Conservation (phyloP, 2,329 filamentous ascomycete species). For the Trichoderma breve region DNA sequence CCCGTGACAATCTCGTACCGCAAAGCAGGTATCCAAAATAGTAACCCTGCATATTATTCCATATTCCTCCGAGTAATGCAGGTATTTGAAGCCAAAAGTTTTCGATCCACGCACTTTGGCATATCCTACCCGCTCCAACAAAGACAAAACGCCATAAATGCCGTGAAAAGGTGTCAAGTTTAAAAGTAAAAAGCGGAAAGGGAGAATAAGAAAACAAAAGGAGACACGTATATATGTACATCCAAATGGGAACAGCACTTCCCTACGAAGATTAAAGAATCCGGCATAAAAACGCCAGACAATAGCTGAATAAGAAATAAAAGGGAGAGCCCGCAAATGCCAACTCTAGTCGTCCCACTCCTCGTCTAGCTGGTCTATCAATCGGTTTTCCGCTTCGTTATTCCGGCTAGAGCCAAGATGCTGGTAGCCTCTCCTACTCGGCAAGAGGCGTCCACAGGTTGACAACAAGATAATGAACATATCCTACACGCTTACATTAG, state of each 20-base stretch:
- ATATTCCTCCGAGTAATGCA: not conserved
- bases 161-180: constrained; percentile 8
- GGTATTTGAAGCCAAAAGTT: not conserved
- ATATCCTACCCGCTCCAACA: not conserved
- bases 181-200: not conserved
- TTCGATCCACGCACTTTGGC: not conserved
- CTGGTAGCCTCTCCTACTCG: constrained; percentile 64
- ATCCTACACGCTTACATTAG: constrained; percentile 46
- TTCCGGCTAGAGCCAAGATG: constrained; percentile 56
- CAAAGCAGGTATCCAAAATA: not conserved
- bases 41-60: not conserved
- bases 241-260: constrained; percentile 11
- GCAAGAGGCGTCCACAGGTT: constrained; percentile 66
- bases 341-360: constrained; percentile 78
- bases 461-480: constrained; percentile 67
- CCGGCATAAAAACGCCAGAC: not conserved
- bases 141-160: constrained; percentile 24
- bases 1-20: not conserved
- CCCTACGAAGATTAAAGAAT: not conserved
- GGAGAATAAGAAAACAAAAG: not conserved
- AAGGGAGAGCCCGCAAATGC: not conserved
- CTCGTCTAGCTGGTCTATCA: constrained; percentile 95
- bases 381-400: constrained; percentile 80
- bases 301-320: constrained; percentile 4
- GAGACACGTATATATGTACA: constrained; percentile 12